Evolutionary conservation across 2,329 filamentous ascomycete genomes (phyloP).

Genomic region (Penicillium sp.): DNA sequence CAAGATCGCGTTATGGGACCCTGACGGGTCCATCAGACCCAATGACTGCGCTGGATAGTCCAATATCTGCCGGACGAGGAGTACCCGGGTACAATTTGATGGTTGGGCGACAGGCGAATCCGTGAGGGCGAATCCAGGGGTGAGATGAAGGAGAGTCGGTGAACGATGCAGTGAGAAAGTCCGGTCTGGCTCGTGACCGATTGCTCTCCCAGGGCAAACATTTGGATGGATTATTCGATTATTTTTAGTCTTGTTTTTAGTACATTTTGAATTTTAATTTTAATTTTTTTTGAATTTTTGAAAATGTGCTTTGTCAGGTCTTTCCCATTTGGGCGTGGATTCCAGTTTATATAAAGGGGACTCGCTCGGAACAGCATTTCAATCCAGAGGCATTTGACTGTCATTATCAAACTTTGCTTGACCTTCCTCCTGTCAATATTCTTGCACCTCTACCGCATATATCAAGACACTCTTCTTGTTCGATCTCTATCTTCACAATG

Average conservation of each 20-base stretch:
- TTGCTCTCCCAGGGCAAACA: slow-evolving; percentile 18
- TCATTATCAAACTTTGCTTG: neutral
- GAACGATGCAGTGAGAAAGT: slow-evolving; percentile 1
- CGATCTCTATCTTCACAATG: slow-evolving; percentile 2
- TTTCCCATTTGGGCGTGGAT: neutral
- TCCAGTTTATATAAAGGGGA: slow-evolving; percentile 8
- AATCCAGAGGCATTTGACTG: neutral
- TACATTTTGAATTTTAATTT: slow-evolving; percentile 1
- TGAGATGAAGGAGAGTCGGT: slow-evolving; percentile 14
- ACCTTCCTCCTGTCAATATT: neutral
- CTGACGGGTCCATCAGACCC: too few species aligned
- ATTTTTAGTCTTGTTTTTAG: neutral
- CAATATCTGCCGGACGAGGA: neutral
- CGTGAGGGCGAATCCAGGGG: slow-evolving; percentile 6
- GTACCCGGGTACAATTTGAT: neutral
- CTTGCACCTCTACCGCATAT: neutral
- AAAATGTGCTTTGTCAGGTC: neutral
- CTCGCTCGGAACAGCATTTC: neutral
- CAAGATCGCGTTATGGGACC: too few species aligned
- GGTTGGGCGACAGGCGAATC: neutral
- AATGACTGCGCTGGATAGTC: too few species aligned
- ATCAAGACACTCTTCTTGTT: neutral
- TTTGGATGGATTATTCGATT: slow-evolving; percentile 2
- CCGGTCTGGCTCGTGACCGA: slow-evolving; percentile 13
- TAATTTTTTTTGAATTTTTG: neutral